Conservation (phyloP, 495 filamentous ascomycete species). For the Neurospora sp. region DNA sequence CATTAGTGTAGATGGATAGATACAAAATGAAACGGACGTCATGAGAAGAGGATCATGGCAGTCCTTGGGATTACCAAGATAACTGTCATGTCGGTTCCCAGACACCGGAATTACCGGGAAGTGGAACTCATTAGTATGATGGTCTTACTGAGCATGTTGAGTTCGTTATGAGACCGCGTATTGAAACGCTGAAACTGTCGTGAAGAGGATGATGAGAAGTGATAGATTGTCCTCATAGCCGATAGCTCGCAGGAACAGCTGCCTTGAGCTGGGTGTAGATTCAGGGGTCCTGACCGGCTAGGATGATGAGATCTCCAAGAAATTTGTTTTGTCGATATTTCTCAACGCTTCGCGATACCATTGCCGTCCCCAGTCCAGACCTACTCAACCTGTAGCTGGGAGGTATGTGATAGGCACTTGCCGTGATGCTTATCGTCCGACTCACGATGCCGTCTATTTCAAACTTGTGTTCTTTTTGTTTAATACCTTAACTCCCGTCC, state of each 20-base stretch:
- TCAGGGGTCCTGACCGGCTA: not conserved
- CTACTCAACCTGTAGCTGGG: not conserved
- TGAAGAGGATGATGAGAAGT: slow-evolving; percentile 9
- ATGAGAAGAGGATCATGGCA: not conserved
- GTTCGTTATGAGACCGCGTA: not conserved
- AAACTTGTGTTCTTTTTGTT: not conserved
- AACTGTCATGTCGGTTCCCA: not conserved
- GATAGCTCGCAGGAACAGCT: slow-evolving; percentile 30
- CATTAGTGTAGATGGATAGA: not conserved
- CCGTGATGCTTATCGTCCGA: not conserved
- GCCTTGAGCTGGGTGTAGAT: slow-evolving; percentile 21
- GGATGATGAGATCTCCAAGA: not conserved
- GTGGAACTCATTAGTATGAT: not conserved
- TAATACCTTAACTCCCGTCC: not conserved
- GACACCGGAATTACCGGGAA: not conserved
- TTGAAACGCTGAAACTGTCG: not conserved
- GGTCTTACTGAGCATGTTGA: not conserved
- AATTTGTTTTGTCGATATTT: not conserved
- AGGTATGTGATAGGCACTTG: not conserved
- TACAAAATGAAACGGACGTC: not conserved
- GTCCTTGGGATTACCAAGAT: not conserved
- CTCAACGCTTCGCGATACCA: not conserved
- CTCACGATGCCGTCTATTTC: not conserved
- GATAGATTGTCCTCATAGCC: slow-evolving; percentile 13
- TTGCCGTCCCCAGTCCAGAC: not conserved